Percentiles rank a stretch among this genome's conserved stretches.
phyloP scores from a whole-genome alignment of 768 basidiomycete species.

The Podaxis sp. region DNA sequence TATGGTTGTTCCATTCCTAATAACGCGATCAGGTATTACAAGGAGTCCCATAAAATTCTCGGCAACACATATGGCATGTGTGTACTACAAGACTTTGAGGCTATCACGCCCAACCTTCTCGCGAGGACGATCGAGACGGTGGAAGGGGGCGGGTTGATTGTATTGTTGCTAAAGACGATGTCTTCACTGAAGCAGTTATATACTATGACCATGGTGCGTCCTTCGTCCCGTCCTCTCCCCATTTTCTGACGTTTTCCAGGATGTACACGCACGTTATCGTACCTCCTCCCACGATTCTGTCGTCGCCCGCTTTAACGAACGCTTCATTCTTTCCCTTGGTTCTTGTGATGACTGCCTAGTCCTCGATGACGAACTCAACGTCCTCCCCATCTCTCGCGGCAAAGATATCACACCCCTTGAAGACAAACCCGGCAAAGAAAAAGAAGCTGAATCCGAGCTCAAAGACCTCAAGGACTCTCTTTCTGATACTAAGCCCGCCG shows the following conservation, averaged over 20 bases:
- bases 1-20: neutral
- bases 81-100: slow-evolving; percentile 96
- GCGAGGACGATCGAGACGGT: slow-evolving; percentile 98
- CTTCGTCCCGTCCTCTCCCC: neutral
- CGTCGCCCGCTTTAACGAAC: slow-evolving; percentile 96
- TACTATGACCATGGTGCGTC: slow-evolving; percentile 75
- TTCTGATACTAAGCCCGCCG: slow-evolving; percentile 80
- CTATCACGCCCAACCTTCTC: slow-evolving; percentile 94
- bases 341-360: slow-evolving; percentile 91
- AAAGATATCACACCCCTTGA: slow-evolving; percentile 83
- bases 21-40: slow-evolving; percentile 70
- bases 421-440: slow-evolving; percentile 33
- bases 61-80: slow-evolving; percentile 99
- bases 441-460: slow-evolving; percentile 59
- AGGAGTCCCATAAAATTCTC: slow-evolving; percentile 94
- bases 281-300: slow-evolving; percentile 89
- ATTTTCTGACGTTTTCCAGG: slow-evolving; percentile 45
- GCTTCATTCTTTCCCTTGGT: slow-evolving; percentile 96
- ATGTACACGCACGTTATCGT: slow-evolving; percentile 92
- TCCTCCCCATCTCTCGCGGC: slow-evolving; percentile 91
- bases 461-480: slow-evolving; percentile 76
- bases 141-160: slow-evolving; percentile 89
- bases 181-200: slow-evolving; percentile 88
- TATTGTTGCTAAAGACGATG: slow-evolving; percentile 94
- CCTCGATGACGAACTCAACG: slow-evolving; percentile 96